Evolutionary conservation across 2,329 filamentous ascomycete genomes (phyloP).

Genomic region (Phyllosticta ampelicida): DNA sequence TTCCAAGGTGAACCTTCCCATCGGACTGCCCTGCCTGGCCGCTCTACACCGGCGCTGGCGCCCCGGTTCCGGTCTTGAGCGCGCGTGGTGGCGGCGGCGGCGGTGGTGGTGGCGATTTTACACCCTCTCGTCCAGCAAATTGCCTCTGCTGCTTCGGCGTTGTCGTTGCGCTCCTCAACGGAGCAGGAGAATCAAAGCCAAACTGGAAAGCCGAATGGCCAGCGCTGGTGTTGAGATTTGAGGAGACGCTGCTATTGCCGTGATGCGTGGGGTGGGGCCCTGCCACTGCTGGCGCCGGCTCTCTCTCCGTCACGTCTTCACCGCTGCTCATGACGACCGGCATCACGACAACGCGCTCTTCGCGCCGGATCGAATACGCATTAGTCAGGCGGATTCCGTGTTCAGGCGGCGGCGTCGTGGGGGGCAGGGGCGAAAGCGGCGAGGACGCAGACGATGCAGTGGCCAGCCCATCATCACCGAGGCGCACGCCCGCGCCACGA

Average conservation of each 20-base stretch:
- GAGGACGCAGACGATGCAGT: background rate
- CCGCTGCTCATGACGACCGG: background rate
- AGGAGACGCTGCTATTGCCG: background rate
- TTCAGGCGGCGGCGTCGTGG: background rate
- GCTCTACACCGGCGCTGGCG: background rate
- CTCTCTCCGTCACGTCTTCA: background rate
- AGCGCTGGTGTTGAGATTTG: no score
- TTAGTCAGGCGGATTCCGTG: background rate
- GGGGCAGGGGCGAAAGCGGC: background rate
- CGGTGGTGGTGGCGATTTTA: background rate
- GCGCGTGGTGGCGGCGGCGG: background rate
- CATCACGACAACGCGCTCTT: background rate
- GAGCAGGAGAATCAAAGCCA: background rate
- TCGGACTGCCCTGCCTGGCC: no score
- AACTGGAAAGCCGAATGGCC: background rate
- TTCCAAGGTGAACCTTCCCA: no score
- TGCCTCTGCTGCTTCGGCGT: background rate
- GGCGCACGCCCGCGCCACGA: background rate
- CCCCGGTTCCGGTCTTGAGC: background rate
- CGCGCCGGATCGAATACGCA: background rate
- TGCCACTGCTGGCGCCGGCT: background rate
- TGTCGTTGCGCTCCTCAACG: background rate
- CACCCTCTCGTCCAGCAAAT: background rate
- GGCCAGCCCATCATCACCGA: no score
- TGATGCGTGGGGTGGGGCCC: background rate